Evolutionary conservation across 2,329 filamentous ascomycete species (phyloP).

Genomic region (Uncinocarpus reesii): DNA sequence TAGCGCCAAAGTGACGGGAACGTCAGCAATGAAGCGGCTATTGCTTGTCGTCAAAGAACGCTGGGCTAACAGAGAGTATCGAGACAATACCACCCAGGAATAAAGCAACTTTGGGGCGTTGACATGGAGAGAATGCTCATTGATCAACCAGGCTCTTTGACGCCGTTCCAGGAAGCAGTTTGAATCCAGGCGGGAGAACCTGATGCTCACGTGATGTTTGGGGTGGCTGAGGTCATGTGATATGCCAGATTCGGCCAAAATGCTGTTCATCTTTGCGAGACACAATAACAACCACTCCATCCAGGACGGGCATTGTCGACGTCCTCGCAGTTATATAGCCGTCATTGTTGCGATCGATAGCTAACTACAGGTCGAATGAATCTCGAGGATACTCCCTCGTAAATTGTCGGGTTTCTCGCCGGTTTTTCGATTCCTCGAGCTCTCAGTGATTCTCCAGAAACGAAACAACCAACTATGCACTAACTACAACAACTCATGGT

Average conservation of each 20-base stretch:
- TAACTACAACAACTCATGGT: too few relatives aligned
- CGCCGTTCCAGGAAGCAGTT: constrained; percentile 24
- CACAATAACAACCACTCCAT: too few relatives aligned
- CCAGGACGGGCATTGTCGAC: too few relatives aligned
- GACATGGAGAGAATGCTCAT: constrained; percentile 7
- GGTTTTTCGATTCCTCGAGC: too few relatives aligned
- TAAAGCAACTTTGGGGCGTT: neutral
- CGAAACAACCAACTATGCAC: too few relatives aligned
- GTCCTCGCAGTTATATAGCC: too few relatives aligned
- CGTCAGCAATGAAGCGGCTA: constrained; percentile 3
- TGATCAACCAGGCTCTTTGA: neutral
- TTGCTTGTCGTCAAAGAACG: neutral
- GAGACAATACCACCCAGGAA: neutral
- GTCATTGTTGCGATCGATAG: too few relatives aligned
- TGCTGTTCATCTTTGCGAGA: too few relatives aligned
- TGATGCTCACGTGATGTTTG: constrained; percentile 22
- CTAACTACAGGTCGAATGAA: too few relatives aligned
- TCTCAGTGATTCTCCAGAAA: too few relatives aligned
- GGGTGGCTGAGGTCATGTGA: neutral
- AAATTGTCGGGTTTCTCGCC: too few relatives aligned
- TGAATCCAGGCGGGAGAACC: constrained; percentile 29
- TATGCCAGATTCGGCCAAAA: neutral
- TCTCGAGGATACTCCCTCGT: too few relatives aligned
- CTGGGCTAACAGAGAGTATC: neutral
- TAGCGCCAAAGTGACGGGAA: neutral